These are phyloP conservation scores for Hypholoma fasciculare DNA, from an alignment of 768 basidiomycete genomes.

Conservation along the genomic window DNA sequence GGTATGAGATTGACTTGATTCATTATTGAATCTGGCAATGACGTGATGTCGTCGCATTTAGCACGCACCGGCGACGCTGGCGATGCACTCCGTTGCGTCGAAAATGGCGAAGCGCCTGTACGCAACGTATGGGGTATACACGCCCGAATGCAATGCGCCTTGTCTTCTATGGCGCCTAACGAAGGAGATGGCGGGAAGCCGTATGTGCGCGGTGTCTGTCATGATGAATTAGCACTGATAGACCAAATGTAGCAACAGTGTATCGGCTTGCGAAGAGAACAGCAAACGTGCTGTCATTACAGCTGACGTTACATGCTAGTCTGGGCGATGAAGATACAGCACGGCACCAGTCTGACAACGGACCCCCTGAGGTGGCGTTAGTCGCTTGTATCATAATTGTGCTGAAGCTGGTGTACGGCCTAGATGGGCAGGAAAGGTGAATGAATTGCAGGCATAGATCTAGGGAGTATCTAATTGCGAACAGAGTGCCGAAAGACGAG, in stretches of 20 bases:
- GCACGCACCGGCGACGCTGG: conserved; percentile 62
- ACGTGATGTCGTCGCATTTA: conserved; percentile 27
- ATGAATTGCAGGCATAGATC: conserved; percentile 5
- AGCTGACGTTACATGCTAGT: conserved; percentile 58
- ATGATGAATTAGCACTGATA: not conserved
- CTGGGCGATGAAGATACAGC: conserved; percentile 49
- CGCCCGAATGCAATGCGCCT: conserved; percentile 75
- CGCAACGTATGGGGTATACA: conserved; percentile 52
- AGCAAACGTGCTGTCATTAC: conserved; percentile 52
- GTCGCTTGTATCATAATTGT: conserved; percentile 62
- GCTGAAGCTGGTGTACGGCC: conserved; percentile 83
- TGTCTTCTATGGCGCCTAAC: conserved; percentile 80
- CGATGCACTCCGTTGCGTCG: conserved; percentile 61
- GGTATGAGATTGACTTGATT: conserved; percentile 36
- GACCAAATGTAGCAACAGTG: conserved; percentile 49
- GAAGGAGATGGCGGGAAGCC: conserved; percentile 66
- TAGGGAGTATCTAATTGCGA: conserved; percentile 1
- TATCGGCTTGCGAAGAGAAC: conserved; percentile 66
- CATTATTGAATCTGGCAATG: conserved; percentile 1
- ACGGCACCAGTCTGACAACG: conserved; percentile 58
- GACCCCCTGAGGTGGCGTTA: conserved; percentile 68
- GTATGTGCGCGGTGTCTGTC: conserved; percentile 47
- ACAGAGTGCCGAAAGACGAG: conserved; percentile 42
- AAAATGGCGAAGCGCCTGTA: conserved; percentile 61
- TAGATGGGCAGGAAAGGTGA: conserved; percentile 69